Conservation (phyloP, 164 flowering plant species). For the Liquidambar formosana region DNA sequence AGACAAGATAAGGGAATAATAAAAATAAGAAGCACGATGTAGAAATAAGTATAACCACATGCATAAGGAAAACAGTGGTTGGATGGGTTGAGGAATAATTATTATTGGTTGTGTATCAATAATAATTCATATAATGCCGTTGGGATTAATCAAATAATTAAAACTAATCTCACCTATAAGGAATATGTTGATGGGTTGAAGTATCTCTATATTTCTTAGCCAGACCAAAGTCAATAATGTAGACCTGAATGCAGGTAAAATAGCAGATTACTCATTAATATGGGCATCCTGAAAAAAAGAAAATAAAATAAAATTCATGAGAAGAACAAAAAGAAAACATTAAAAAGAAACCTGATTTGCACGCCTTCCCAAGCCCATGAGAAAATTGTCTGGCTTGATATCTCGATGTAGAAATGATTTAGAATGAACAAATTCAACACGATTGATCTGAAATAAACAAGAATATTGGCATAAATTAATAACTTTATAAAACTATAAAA, state of each 20-base stretch:
- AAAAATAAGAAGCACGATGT: too few relatives aligned
- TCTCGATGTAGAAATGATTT: constrained; percentile 84
- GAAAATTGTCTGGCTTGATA: constrained; percentile 89
- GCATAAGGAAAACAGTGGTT: too few relatives aligned
- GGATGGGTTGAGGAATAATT: too few relatives aligned
- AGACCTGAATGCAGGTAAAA: constrained; percentile 34
- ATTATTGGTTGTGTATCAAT: too few relatives aligned
- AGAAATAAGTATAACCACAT: too few relatives aligned
- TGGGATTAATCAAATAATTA: neutral
- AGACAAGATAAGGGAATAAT: too few relatives aligned
- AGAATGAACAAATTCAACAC: constrained; percentile 80
- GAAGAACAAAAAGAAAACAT: neutral
- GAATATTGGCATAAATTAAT: neutral
- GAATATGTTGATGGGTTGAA: constrained; percentile 58
- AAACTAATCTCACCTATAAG: constrained; percentile 66
- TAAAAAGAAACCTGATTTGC: constrained; percentile 69
- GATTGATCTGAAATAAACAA: constrained; percentile 56
- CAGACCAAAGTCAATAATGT: constrained; percentile 57
- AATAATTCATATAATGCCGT: neutral
- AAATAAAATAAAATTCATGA: too few relatives aligned
- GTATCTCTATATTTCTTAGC: constrained; percentile 58
- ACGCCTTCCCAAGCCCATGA: constrained; percentile 91
- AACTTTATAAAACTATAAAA: neutral
- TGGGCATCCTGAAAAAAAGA: neutral
- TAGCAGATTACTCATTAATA: neutral